Conservation (phyloP, 768 basidiomycete species). For the Phlebiopsis flavidoalba region DNA sequence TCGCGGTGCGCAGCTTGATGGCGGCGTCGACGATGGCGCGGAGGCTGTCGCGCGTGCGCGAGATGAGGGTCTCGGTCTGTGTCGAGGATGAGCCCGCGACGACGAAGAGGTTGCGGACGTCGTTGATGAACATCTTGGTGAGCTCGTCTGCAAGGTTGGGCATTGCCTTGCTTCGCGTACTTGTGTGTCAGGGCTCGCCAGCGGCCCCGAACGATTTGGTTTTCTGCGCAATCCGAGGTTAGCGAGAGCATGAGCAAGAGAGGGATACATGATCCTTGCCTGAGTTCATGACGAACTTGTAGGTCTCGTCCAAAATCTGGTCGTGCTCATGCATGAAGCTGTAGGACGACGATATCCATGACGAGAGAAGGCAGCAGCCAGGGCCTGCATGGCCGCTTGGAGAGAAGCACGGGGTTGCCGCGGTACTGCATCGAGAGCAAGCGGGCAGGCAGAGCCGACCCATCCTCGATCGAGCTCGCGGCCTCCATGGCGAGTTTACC, state of each 20-base stretch:
- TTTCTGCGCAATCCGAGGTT: neutral
- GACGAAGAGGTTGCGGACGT: constrained; percentile 13
- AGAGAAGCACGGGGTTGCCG: constrained; percentile 8
- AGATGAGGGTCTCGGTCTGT: constrained; percentile 8
- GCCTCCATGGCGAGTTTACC: constrained; percentile 7
- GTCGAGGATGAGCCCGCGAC: constrained; percentile 9
- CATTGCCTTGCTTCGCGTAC: constrained; percentile 15
- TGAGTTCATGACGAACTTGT: constrained; percentile 15
- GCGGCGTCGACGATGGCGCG: constrained; percentile 12
- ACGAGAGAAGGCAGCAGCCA: constrained; percentile 14
- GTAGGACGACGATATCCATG: constrained; percentile 14
- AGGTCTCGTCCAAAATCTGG: constrained; percentile 14
- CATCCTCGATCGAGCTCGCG: constrained; percentile 11
- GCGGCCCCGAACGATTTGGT: constrained; percentile 9
- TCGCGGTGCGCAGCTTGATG: constrained; percentile 8
- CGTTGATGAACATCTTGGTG: constrained; percentile 13
- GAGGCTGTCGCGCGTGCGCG: constrained; percentile 10
- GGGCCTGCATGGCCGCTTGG: constrained; percentile 12
- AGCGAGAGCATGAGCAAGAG: neutral
- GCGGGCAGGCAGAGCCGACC: constrained; percentile 11
- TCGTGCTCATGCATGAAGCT: constrained; percentile 17
- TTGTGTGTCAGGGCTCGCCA: constrained; percentile 13
- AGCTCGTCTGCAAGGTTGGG: constrained; percentile 13
- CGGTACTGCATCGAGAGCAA: constrained; percentile 10
- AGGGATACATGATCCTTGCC: neutral